Evolutionary conservation across 2,329 filamentous ascomycete species (phyloP).

Genomic region (Pseudonectria foliicola): DNA sequence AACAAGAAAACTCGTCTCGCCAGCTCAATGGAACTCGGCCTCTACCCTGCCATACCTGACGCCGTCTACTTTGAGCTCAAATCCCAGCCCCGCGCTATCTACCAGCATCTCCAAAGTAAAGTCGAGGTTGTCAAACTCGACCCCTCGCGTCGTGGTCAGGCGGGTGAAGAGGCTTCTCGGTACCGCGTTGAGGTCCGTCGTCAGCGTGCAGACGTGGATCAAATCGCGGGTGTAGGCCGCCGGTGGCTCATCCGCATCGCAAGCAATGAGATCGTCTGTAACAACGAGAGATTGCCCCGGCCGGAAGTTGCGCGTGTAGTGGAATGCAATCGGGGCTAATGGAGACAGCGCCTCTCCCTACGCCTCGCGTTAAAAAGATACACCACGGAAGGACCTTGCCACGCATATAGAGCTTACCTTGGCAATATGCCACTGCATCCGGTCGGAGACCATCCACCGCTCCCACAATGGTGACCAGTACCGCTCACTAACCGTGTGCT

Average conservation of each 20-base stretch:
- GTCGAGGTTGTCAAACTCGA: constrained; percentile 76
- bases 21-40: constrained; percentile 61
- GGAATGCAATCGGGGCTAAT: constrained; percentile 68
- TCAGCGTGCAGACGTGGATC: constrained; percentile 69
- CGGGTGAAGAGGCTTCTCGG: constrained; percentile 67
- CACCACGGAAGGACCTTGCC: too few species aligned
- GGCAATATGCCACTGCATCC: constrained; percentile 81
- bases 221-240: constrained; percentile 53
- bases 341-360: constrained; percentile 70
- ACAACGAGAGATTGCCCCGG: constrained; percentile 70
- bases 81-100: constrained; percentile 67
- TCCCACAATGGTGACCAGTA: constrained; percentile 80
- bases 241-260: constrained; percentile 61
- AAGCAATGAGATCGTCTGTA: constrained; percentile 73
- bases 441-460: constrained; percentile 73
- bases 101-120: constrained; percentile 81
- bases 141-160: constrained; percentile 68
- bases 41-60: constrained; percentile 70
- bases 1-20: background rate
- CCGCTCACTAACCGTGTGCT: constrained; percentile 63
- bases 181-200: constrained; percentile 71
- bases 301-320: constrained; percentile 80
- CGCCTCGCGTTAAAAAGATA: too few species aligned
- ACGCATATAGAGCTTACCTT: constrained; percentile 53
- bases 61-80: constrained; percentile 73